Base-by-base conservation (phyloP, 495 filamentous ascomycete genomes). In the Penicillium salamii region DNA sequence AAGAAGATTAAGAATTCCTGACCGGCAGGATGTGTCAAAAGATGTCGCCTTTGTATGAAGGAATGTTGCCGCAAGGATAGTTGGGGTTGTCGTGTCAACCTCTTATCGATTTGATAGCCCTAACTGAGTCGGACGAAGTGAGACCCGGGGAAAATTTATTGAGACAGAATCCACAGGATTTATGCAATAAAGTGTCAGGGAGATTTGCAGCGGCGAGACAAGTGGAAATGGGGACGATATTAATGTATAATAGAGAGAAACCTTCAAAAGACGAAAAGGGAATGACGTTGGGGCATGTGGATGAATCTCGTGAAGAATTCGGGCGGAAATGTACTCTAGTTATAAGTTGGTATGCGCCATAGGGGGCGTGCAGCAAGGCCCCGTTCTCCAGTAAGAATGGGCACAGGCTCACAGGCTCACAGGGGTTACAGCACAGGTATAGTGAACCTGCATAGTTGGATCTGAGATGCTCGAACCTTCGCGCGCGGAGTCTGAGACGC, bases 31-130 rank as follows among this genome's bases (percentile, higher is more conserved):
- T 20, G 23, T 26, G 4, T 4, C 3, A 26, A 8, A 26, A 26
- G 23, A 4, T 4, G 23, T 26, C 3, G 8, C 4, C 23, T 26
- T 8, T 26, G n/a, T n/a, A n/a, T n/a, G 23, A 26, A 26, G 8
- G 23, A 62, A 68, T 71, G 67, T 68, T 62, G 70, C 62, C 43
- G 69, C 65, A 72, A 72, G 67, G 69, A 68, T 71, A 57, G 67
- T 58, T 54, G 54, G 57, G 57, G 70, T 75, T 72, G 71, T 75
- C 70, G 66, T 68, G 71, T 75, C 69, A 75, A 75, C 70, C 55
- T 32, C 59, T 48, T 65, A 66, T 68, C 64, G 61, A 63, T 68
- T 68, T 60, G 61, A 63, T 69, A 65, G 60, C 60, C 55, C 63
- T 64, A 66, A 62, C 58, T 56, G 63, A 53, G 50, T 19, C 33